A percentile compares a stretch with the other conserved stretches of the same genome.
These are phyloP conservation scores for Thymus quinquecostatus DNA, from an alignment of 257 asterid species.

Conservation along the genomic window DNA sequence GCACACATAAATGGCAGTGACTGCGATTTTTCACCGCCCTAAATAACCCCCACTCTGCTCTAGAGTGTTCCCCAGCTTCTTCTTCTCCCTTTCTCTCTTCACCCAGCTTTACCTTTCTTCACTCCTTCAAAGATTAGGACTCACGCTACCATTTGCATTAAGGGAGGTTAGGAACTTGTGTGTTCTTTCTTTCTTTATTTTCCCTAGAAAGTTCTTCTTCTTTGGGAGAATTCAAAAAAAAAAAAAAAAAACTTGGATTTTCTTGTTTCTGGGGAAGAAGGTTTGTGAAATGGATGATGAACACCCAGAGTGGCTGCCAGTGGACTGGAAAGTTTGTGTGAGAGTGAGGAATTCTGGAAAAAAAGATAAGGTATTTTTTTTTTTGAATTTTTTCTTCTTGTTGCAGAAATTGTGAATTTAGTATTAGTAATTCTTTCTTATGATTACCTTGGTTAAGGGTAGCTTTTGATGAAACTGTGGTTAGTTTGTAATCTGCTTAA, in stretches of 20 bases:
- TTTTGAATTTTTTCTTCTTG: background rate
- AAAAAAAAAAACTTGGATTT: background rate
- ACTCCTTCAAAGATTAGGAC: background rate
- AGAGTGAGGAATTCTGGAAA: conserved; percentile 45
- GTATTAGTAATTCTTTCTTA: too few species aligned
- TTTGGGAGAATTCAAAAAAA: background rate
- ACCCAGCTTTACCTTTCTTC: conserved; percentile 7
- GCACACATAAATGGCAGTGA: conserved; percentile 32
- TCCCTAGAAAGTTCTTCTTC: background rate
- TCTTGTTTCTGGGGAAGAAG: background rate
- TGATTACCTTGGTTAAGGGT: conserved; percentile 17
- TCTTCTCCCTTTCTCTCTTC: background rate
- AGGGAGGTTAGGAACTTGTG: background rate
- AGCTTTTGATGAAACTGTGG: background rate
- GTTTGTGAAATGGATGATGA: conserved; percentile 46
- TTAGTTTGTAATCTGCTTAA: background rate
- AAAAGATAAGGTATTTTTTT: conserved; percentile 47
- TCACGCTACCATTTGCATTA: background rate
- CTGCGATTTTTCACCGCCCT: conserved; percentile 36
- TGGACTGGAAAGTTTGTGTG: conserved; percentile 59
- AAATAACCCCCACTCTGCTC: conserved; percentile 24
- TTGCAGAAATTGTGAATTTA: too few species aligned
- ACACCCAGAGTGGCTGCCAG: conserved; percentile 62
- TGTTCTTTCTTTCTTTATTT: background rate
- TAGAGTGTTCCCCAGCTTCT: background rate